These are phyloP conservation scores for Codiaeum variegatum DNA, from an alignment of 441 rosid genomes.

Conservation along the genomic window DNA sequence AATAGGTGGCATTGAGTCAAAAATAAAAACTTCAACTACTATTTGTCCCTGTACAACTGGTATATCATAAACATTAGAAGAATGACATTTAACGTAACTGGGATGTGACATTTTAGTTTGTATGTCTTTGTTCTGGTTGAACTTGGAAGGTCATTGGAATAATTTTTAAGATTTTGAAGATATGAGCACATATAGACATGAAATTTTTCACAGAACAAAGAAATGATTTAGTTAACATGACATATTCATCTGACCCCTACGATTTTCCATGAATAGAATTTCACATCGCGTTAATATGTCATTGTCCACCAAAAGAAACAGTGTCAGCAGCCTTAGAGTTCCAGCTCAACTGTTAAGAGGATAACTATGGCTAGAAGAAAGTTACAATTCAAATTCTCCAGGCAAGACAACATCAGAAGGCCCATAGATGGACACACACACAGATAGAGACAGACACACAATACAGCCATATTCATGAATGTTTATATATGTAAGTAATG, in stretches of 20 bases:
- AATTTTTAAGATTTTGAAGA: neutral
- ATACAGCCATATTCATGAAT: neutral
- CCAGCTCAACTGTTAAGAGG: neutral
- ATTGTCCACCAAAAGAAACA: constrained; percentile 4
- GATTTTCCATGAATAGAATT: neutral
- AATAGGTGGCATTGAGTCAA: neutral
- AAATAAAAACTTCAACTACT: neutral
- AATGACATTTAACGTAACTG: neutral
- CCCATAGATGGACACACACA: neutral
- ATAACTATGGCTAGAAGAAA: neutral
- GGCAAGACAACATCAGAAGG: neutral
- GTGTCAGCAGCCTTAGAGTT: neutral
- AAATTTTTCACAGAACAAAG: neutral
- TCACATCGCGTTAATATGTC: neutral
- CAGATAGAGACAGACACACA: neutral
- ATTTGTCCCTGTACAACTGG: neutral
- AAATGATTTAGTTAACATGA: neutral
- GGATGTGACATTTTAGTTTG: neutral
- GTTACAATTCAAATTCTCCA: neutral
- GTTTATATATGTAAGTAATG: neutral
- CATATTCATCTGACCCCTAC: neutral
- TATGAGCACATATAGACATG: neutral
- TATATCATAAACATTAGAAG: neutral
- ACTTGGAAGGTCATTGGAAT: neutral
- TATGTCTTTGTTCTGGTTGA: neutral